A percentile compares a stretch with the other conserved stretches of the same genome.
These are phyloP conservation scores for Schizosaccharomyces versatilis DNA, from an alignment of 1,139 yeast genomes.

Conservation along the genomic window DNA sequence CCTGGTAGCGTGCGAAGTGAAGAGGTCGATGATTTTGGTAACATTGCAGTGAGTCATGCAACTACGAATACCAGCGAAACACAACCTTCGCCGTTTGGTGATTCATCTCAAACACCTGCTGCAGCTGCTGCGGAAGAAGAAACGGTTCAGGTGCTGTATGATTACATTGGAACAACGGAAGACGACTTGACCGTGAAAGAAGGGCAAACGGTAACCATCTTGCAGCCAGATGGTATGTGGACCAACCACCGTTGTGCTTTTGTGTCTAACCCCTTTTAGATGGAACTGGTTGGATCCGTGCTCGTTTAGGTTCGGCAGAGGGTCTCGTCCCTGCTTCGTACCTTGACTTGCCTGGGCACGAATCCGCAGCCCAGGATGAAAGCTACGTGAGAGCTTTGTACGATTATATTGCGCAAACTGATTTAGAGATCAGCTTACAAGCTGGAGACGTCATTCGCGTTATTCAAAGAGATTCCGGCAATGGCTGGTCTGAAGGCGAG, in stretches of 20 bases:
- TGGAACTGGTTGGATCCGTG: conserved; percentile 84
- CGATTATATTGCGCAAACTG: conserved; percentile 63
- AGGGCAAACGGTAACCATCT: not conserved
- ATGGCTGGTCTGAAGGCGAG: conserved; percentile 86
- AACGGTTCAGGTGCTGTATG: not conserved
- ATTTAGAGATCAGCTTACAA: conserved; percentile 49
- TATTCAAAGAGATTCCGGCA: conserved; percentile 54
- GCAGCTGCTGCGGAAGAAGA: not conserved
- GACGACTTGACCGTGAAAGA: not conserved
- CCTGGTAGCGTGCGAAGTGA: too few relatives aligned
- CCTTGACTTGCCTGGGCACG: conserved; percentile 32
- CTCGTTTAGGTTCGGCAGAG: conserved; percentile 23
- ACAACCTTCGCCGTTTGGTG: too few relatives aligned
- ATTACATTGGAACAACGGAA: not conserved
- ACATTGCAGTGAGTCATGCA: too few relatives aligned
- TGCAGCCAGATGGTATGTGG: not conserved
- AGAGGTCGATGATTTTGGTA: too few relatives aligned
- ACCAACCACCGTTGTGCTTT: not conserved
- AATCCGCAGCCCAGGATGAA: conserved; percentile 37
- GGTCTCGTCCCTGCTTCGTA: conserved; percentile 85
- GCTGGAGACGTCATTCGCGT: conserved; percentile 61
- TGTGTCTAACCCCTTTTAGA: conserved; percentile 19
- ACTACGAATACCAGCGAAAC: too few relatives aligned
- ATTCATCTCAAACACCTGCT: not conserved
- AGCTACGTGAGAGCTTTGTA: conserved; percentile 53